Percentiles rank a stretch among this genome's conserved stretches.
phyloP scores from a whole-genome alignment of 1,284 basidiomycete species.

The Apiotrichum laibachii region DNA sequence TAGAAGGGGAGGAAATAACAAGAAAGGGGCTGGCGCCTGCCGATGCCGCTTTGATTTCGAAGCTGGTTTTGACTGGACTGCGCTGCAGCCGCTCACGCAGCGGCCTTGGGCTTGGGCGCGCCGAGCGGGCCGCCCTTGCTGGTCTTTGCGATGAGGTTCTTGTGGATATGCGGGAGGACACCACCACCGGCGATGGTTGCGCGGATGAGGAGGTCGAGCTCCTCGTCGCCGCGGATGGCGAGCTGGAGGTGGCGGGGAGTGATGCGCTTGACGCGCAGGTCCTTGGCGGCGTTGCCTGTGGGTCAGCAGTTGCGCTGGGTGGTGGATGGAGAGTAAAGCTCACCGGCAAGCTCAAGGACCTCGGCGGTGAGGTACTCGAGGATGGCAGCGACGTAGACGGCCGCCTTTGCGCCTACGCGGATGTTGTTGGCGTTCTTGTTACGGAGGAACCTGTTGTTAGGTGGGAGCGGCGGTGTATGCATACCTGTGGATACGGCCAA shows the following conservation, averaged over 20 bases:
- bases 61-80: neutral
- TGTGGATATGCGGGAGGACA: constrained; percentile 95
- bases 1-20: neutral
- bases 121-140: constrained; percentile 20
- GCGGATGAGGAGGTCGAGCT: constrained; percentile 55
- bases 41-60: no score
- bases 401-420: constrained; percentile 52
- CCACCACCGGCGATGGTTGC: constrained; percentile 71
- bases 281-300: constrained; percentile 91
- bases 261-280: constrained; percentile 93
- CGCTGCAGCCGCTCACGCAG: no score
- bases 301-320: neutral
- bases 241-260: constrained; percentile 71
- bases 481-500: constrained; percentile 49
- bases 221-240: constrained; percentile 89
- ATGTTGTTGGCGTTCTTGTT: constrained; percentile 89
- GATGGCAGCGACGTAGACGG: constrained; percentile 52
- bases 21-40: neutral
- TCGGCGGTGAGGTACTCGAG: constrained; percentile 54
- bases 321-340: constrained; percentile 6
- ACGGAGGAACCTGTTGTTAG: constrained; percentile 72
- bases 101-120: constrained; percentile 11
- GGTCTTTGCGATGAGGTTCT: constrained; percentile 50
- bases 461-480: neutral
- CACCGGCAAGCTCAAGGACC: constrained; percentile 54